phyloP scores from a whole-genome alignment of 139 green algal genomes.

The Coelastrella sp. region DNA sequence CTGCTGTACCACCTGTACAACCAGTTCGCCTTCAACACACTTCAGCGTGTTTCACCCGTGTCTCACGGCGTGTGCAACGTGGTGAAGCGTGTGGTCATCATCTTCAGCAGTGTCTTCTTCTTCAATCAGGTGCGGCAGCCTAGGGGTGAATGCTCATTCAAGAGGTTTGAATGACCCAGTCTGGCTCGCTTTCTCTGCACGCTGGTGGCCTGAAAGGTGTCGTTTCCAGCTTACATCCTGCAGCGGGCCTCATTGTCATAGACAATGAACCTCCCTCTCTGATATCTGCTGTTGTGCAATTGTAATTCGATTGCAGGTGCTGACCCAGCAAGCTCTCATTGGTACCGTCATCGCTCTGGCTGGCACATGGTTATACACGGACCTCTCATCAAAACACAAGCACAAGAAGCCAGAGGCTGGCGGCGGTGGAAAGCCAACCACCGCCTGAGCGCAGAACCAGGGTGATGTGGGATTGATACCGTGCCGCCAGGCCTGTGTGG shows the following conservation, averaged over 20 bases:
- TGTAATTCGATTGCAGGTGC: constrained; percentile 70
- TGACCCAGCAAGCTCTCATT: constrained; percentile 83
- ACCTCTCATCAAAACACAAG: constrained; percentile 57
- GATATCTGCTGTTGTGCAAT: neutral
- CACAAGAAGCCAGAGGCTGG: constrained; percentile 48
- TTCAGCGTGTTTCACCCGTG: constrained; percentile 94
- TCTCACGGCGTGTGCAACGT: constrained; percentile 99
- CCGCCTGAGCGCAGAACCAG: constrained; percentile 4
- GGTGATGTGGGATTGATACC: too few species aligned
- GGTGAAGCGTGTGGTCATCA: constrained; percentile 99
- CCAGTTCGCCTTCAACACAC: constrained; percentile 99
- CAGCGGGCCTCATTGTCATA: neutral
- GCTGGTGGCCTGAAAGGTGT: too few species aligned
- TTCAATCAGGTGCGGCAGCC: constrained; percentile 63
- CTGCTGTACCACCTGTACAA: constrained; percentile 99
- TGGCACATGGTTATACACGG: constrained; percentile 89
- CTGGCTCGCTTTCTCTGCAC: too few species aligned
- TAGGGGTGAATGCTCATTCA: too few species aligned
- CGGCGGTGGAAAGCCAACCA: constrained; percentile 36
- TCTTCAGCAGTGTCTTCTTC: constrained; percentile 92
- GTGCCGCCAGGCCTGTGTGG: too few species aligned
- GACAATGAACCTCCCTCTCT: neutral
- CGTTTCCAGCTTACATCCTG: too few species aligned
- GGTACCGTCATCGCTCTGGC: constrained; percentile 85
- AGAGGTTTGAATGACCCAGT: too few species aligned